Evolutionary conservation across 192 early-diverging fungal species (phyloP).

Genomic region (Oehlia diaphana): DNA sequence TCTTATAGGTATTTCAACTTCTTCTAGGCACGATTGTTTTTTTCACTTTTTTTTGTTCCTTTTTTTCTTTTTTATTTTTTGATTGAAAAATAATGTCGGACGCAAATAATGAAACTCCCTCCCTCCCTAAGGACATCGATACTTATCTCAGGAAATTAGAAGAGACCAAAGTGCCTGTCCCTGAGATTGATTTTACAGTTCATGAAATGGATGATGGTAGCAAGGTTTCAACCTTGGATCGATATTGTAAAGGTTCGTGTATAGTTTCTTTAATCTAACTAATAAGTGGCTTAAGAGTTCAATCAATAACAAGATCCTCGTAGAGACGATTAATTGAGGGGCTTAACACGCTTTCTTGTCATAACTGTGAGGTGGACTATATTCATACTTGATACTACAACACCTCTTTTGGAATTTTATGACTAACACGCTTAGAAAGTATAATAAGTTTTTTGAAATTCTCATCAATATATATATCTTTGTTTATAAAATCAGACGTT

Average conservation of each 20-base stretch:
- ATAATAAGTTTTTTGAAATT: neutral
- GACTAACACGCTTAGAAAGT: neutral
- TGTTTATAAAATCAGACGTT: conserved; percentile 36
- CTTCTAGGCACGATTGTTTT: no score
- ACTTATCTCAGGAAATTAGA: conserved; percentile 41
- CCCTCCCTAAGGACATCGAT: conserved; percentile 32
- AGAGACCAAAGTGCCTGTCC: conserved; percentile 46
- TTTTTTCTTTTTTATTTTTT: neutral
- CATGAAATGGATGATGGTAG: conserved; percentile 74
- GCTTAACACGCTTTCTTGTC: neutral
- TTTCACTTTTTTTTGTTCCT: neutral
- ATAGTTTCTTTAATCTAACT: neutral
- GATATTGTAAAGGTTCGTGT: conserved; percentile 72
- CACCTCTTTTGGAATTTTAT: neutral
- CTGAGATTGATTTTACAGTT: conserved; percentile 77
- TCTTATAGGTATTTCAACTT: no score
- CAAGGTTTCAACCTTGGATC: conserved; percentile 70
- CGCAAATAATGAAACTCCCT: neutral
- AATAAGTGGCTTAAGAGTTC: neutral
- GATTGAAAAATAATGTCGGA: neutral
- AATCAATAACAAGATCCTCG: neutral
- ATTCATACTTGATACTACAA: neutral
- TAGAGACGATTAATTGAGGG: neutral
- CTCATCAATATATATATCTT: conserved; percentile 1
- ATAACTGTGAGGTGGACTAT: neutral